Conservation (phyloP, 1,139 yeast genomes). For the Pichia sp. region DNA sequence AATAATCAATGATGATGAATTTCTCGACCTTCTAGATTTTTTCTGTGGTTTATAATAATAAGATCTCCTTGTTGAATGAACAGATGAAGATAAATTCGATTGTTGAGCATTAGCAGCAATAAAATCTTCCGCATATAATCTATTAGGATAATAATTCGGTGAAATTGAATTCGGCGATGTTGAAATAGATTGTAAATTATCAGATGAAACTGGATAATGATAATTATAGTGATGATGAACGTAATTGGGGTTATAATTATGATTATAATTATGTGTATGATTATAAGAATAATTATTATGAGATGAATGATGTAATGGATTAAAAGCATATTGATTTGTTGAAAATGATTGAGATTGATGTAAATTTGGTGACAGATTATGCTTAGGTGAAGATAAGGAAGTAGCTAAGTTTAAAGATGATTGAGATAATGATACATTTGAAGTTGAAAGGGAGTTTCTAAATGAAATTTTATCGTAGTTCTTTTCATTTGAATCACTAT, state of each 20-base stretch:
- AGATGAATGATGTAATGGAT: no score
- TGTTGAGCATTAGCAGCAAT: constrained; percentile 4
- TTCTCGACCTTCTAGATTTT: constrained; percentile 15
- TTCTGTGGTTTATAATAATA: constrained; percentile 22
- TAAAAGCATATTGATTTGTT: constrained; percentile 18
- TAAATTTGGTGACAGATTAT: constrained; percentile 22
- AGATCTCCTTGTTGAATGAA: constrained; percentile 22
- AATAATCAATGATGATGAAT: constrained; percentile 15
- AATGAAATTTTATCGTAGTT: neutral
- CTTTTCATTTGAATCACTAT: no score
- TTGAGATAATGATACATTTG: constrained; percentile 9
- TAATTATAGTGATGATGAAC: no score
- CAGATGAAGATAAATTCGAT: constrained; percentile 10
- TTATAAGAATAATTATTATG: no score
- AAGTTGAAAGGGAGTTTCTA: neutral
- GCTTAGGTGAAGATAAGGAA: constrained; percentile 6
- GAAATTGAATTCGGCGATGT: constrained; percentile 11
- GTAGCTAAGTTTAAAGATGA: constrained; percentile 7
- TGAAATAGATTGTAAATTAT: constrained; percentile 6
- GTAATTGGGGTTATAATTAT: no score
- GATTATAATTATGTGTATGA: constrained; percentile 3
- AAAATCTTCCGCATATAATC: constrained; percentile 20
- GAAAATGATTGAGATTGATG: constrained; percentile 13
- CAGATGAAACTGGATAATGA: constrained; percentile 10
- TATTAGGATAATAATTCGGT: constrained; percentile 17